Evolutionary conservation across 257 asterid genomes (phyloP), one percentile per base, ranked within the genome.

Genomic region (Solanum chiquidenum): DNA sequence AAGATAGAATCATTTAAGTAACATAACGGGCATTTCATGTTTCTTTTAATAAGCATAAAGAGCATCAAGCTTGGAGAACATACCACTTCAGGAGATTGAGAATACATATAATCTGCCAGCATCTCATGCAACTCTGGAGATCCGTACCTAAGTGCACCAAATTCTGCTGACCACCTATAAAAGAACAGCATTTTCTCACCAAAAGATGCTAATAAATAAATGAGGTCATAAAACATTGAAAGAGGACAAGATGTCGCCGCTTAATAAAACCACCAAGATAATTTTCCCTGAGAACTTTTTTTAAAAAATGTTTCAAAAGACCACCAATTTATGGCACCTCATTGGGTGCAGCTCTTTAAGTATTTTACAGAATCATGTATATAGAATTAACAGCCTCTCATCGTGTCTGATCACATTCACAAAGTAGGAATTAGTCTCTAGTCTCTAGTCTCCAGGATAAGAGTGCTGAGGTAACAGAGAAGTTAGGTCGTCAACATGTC

Each of bases 1-100:
- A 75, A 38, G 33, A 37, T 38, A 38, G 25, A 75, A 73, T 12
- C 33, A 37, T 29, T n/a, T 11, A 23, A 37, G 58, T 21, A 12
- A 75, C 55, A 21, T 5, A 37, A 10, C 29, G 1, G 55, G 18
- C 29, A 42, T 42, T 66, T 85, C 77, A 68, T 85, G 71, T 40
- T 66, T 37, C 80, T 85, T 66, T 46, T 23, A 38, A 38, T 38
- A 68, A 40, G 66, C 60, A 25, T 84, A 31, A 69, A 87, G 58
- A 88, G 87, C 79, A 64, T 73, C 80, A 86, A 72, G 46, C 84
- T 27, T 80, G 76, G 25, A 44, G 76, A 73, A 86, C 87, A 31
- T 94, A 97, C 99, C 98, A 92, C 90, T 88, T 97, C 99, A 89
- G 99, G 98, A 62, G 98, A 97, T 90, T 95, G 98, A 35, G 98